phyloP scores from a whole-genome alignment of 164 flowering plant genomes.

The Berberis thunbergii region DNA sequence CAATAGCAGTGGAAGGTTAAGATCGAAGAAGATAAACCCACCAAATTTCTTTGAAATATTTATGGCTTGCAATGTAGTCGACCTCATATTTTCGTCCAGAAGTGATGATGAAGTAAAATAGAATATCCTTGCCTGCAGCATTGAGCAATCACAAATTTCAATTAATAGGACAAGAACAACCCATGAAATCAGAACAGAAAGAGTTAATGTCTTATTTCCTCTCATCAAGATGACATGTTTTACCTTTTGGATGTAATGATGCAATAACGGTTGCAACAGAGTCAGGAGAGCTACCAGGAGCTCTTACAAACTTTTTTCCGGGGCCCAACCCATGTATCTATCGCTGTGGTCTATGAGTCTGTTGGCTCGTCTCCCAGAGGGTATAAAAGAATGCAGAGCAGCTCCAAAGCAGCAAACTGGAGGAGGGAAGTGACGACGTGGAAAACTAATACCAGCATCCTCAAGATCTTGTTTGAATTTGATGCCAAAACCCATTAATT shows the following conservation, averaged over 20 bases:
- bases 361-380: slow-evolving; percentile 81
- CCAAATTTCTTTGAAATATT: slow-evolving; percentile 61
- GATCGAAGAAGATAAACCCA: no score
- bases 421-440: slow-evolving; percentile 90
- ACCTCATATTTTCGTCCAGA: slow-evolving; percentile 64
- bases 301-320: slow-evolving; percentile 13
- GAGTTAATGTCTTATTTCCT: neutral
- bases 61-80: slow-evolving; percentile 59
- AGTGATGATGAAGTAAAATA: slow-evolving; percentile 81
- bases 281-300: slow-evolving; percentile 27
- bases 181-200: neutral
- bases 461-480: slow-evolving; percentile 32
- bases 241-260: slow-evolving; percentile 78
- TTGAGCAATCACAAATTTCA: neutral
- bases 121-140: slow-evolving; percentile 94
- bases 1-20: no score
- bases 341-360: slow-evolving; percentile 64
- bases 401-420: slow-evolving; percentile 96
- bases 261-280: slow-evolving; percentile 78
- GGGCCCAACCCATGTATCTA: slow-evolving; percentile 29
- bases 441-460: slow-evolving; percentile 62
- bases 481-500: slow-evolving; percentile 34
- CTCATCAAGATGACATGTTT: neutral
- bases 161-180: neutral
- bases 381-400: slow-evolving; percentile 75